phyloP scores from a whole-genome alignment of 257 asterid species.

The Scutellaria galericulata region DNA sequence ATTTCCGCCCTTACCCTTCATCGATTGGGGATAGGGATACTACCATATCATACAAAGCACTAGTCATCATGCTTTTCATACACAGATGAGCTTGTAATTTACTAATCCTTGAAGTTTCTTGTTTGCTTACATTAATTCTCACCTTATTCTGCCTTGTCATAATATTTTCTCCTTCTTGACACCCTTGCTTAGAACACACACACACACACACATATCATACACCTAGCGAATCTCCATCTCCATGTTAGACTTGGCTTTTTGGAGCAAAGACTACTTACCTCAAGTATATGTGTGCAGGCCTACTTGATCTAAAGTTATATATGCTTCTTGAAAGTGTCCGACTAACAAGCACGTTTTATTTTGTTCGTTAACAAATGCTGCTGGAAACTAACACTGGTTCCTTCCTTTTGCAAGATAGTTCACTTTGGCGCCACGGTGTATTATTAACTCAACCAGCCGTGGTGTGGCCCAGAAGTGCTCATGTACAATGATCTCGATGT shows the following conservation, averaged over 20 bases:
- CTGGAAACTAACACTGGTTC: too few species aligned
- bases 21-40: conserved; percentile 82
- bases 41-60: not conserved
- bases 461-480: too few species aligned
- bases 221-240: not conserved
- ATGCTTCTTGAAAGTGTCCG: too few species aligned
- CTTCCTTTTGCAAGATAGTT: too few species aligned
- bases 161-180: conserved; percentile 23
- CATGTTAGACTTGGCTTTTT: not conserved
- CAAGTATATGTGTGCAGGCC: too few species aligned
- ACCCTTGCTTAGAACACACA: not conserved
- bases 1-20: conserved; percentile 72
- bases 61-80: not conserved
- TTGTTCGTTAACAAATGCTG: too few species aligned
- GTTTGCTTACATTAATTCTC: not conserved
- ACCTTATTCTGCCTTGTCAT: not conserved
- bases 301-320: too few species aligned
- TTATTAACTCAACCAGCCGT: too few species aligned
- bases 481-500: too few species aligned
- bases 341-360: too few species aligned
- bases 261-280: too few species aligned
- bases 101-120: conserved; percentile 18
- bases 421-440: too few species aligned
- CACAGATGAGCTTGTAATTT: conserved; percentile 27
- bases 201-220: not conserved